Base-by-base conservation (phyloP, 139 green algal species). In the Coelastrella sp. region DNA sequence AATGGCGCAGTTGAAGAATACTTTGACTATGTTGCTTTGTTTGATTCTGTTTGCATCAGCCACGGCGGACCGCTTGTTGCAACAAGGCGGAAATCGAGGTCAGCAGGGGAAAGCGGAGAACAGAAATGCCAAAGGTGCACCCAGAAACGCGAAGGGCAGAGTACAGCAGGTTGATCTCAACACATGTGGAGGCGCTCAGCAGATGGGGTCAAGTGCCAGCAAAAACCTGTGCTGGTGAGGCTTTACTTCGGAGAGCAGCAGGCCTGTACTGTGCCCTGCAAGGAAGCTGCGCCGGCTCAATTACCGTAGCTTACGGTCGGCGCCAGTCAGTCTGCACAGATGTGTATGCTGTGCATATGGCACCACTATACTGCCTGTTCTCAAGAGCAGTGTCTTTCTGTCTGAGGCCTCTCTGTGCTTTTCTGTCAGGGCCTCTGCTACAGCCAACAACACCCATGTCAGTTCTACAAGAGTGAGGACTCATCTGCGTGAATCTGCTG, bases 161-260 rank as follows among this genome's bases (percentile, higher is more conserved):
- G 19, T 7, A 64, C 43, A n/a, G 64, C 64, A 48, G 34, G 64
- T 41, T 21, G 34, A 41, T 25, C 17, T 73, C 13, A 19, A 5
- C 27, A 73, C 32, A n/a, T 73, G 64, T 23, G 64, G 64, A 30
- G 64, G 64, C 25, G 64, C 64, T 48, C 64, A 73, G 64, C 64
- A 73, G 11, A 41, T 73, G 27, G 64, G 64, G 15, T 30, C n/a
- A 23, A n/a, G 27, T 41, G 64, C 64, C 17, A 43, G 15, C 34
- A 41, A 43, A 9, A 41, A 43, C 25, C 25, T 41, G 11, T 73
- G 64, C 27, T 41, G 34, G 64, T 41, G 27, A 41, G 64, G 8
- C n/a, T n/a, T n/a, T n/a, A n/a, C n/a, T n/a, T n/a, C n/a, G n/a
- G 45, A 9, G 11, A 57, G 15, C 45, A 1, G 15, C 15, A 9